Base-by-base conservation (phyloP, 306 rosid genomes). In the Vigna unguiculata region DNA sequence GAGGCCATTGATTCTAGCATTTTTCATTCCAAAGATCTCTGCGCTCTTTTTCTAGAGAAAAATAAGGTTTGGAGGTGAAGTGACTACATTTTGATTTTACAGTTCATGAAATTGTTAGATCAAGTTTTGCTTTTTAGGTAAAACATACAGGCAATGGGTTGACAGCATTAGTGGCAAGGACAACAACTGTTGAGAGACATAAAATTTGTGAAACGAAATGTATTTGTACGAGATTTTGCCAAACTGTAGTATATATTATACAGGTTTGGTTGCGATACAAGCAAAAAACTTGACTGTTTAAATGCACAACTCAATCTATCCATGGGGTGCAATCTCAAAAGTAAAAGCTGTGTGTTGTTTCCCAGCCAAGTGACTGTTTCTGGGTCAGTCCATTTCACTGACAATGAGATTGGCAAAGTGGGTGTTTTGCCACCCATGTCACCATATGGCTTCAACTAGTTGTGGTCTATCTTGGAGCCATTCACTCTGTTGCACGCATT, bases 401-500 rank as follows among this genome's bases (percentile, higher is more conserved):
- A 38, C 17, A 53, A 59, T 49, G 51, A 54, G 51, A 63, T 2
- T 65, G 20, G n/a, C 41, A 51, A 74, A 43, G 19, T 52, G 52
- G 72, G 48, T 48, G n/a, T 52, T 76, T 43, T 52, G 63, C 16
- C 78, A 46, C 61, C 76, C 45, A 45, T 17, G 69, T 63, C 46
- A 17, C 47, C 68, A 32, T 1, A 16, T 68, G 43, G 83, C 55
- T 73, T 60, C 83, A 78, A 73, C 55, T 59, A 11, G 61, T 24
- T 22, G 45, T 4, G 4, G 38, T 6, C 45, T 20, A 60, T 74
- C 68, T 68, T 60, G 77, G 38, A 32, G 20, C 80, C 38, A 49
- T 63, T 75, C 61, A 63, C 16, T 20, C 21, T 30, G 75, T 67
- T 67, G 78, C 73, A 78, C 48, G 69, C 19, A 46, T 60, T 55